A percentile compares a stretch with the other conserved stretches of the same genome.
phyloP scores from a whole-genome alignment of 805 yeast genomes.

The Scheffersomyces lignosus region DNA sequence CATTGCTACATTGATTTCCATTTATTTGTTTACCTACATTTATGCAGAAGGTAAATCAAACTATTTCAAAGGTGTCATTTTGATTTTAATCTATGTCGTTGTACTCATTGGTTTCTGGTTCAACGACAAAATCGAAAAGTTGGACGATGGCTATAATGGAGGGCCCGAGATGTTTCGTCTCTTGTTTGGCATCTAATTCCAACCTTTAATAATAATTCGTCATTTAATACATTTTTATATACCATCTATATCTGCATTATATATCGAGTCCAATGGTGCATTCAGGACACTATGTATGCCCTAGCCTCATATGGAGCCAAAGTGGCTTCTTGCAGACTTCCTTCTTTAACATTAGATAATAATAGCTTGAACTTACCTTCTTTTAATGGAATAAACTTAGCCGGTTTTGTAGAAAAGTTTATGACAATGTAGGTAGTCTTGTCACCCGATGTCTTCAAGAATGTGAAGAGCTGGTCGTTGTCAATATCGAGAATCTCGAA shows the following conservation, averaged over 20 bases:
- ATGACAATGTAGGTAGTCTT: slow-evolving; percentile 22
- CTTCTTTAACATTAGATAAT: slow-evolving; percentile 5
- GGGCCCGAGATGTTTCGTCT: slow-evolving; percentile 2
- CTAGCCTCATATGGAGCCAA: slow-evolving; percentile 14
- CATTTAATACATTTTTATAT: no score
- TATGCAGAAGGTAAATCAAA: slow-evolving; percentile 97
- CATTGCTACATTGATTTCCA: slow-evolving; percentile 79
- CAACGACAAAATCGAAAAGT: slow-evolving; percentile 38
- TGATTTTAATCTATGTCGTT: slow-evolving; percentile 74
- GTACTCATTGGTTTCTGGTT: slow-evolving; percentile 81
- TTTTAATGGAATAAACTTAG: slow-evolving; percentile 7
- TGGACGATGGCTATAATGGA: slow-evolving; percentile 23
- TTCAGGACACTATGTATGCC: slow-evolving; percentile 6
- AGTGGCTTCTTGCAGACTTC: slow-evolving; percentile 3
- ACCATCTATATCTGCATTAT: no score
- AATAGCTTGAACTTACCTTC: slow-evolving; percentile 11
- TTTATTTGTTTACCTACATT: slow-evolving; percentile 85
- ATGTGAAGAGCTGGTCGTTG: slow-evolving; percentile 41
- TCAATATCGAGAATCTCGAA: slow-evolving; percentile 46
- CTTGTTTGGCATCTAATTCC: neutral
- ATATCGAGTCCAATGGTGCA: no score
- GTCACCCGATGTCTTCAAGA: slow-evolving; percentile 33
- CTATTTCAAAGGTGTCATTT: slow-evolving; percentile 91
- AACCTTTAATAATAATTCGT: no score
- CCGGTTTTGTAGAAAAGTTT: slow-evolving; percentile 20